phyloP scores from a whole-genome alignment of 257 asterid species.

The Nicotiana noctiflora region DNA sequence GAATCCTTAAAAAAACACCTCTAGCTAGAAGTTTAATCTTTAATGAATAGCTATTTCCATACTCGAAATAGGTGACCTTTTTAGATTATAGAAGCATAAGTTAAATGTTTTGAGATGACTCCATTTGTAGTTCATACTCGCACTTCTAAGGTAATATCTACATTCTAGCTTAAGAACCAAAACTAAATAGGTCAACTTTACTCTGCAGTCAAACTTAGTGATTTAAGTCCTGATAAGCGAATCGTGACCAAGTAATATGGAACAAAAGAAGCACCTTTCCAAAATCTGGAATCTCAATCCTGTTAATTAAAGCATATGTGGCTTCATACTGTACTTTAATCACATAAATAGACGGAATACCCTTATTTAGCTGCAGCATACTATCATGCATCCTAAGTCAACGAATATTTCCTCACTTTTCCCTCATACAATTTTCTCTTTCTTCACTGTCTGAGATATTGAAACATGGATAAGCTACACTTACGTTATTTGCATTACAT shows the following conservation, averaged over 20 bases:
- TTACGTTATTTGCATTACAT: neutral
- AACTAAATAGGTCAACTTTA: neutral
- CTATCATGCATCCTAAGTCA: neutral
- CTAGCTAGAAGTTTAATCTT: neutral
- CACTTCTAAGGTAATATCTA: neutral
- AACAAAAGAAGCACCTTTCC: neutral
- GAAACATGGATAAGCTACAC: slow-evolving; percentile 1
- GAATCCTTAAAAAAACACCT: neutral
- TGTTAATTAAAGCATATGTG: neutral
- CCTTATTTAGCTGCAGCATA: neutral
- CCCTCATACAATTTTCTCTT: neutral
- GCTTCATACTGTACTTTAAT: neutral
- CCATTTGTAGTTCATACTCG: neutral
- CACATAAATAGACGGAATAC: neutral
- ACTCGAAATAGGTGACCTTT: neutral
- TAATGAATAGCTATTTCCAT: neutral
- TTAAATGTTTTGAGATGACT: neutral
- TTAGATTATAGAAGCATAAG: neutral
- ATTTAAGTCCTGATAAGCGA: neutral
- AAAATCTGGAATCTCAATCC: neutral
- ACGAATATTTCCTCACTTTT: neutral
- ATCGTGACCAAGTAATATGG: neutral
- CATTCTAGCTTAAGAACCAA: neutral
- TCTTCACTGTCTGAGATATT: neutral
- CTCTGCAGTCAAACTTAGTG: neutral